Base-by-base conservation (phyloP, 139 green algal species). In the Trebouxia sp. region DNA sequence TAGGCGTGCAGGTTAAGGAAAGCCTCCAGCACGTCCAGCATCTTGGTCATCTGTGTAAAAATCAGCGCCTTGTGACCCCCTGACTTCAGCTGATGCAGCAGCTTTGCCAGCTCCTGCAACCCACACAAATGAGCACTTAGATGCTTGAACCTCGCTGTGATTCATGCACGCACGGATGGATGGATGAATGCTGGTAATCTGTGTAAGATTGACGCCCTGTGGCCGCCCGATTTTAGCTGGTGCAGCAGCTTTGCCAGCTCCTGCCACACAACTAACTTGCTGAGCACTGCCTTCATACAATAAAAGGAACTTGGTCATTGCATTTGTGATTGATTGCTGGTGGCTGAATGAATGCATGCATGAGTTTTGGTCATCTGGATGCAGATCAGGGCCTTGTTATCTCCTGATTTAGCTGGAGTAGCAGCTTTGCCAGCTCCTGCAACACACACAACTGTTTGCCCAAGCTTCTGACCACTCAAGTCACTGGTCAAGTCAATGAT, bases 171-270 rank as follows among this genome's bases (percentile, higher is more conserved):
- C n/a, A n/a, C n/a, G n/a, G n/a, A n/a, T n/a, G n/a, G n/a, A n/a
- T n/a, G n/a, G n/a, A n/a, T n/a, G n/a, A n/a, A 99, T 98, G 65
- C 89, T 90, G 26, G 94, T 89, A 96, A 99, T 98, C 85, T 96
- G 93, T 0, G 95, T 98, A 90, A 99, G 99, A 86, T 99, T 47
- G 99, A 90, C 32, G 86, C 92, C 41, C 93, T 88, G 87, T 97
- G 93, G 28, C 94, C 94, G 1, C 90, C 91, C 0, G 82, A 58
- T 87, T 96, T 96, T 26, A 98, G 90, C 32, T 80, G 78, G 6
- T 85, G 85, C 79, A 99, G 89, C 84, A 99, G 88, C 39, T 62
- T 67, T 12, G 90, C 92, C 78, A 98, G 83, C 86, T 96, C 92
- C 90, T 96, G 89, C 74, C 82, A 58, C 20, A 17, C 50, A 58